Evolutionary conservation across 768 basidiomycete genomes (phyloP).

Genomic region (Mycena crocata): DNA sequence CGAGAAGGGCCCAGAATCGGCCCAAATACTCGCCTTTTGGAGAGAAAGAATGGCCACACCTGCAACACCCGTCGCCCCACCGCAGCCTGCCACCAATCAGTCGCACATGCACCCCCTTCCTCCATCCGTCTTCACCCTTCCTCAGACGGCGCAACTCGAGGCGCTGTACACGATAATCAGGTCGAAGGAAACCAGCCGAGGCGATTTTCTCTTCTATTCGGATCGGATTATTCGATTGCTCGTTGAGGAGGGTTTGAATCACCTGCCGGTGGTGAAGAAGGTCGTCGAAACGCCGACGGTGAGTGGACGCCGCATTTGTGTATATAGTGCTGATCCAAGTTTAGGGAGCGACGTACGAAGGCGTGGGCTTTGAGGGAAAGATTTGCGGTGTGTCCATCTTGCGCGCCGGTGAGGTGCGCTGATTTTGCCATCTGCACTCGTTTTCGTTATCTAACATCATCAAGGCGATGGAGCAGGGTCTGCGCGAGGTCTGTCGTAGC

Average conservation of each 20-base stretch:
- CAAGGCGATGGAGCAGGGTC: constrained; percentile 97
- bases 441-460: constrained; percentile 19
- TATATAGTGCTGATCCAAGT: background rate
- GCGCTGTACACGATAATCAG: constrained; percentile 96
- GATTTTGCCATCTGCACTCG: background rate
- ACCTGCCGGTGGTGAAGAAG: constrained; percentile 77
- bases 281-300: constrained; percentile 88
- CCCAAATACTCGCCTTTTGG: background rate
- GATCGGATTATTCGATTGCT: constrained; percentile 90
- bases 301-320: constrained; percentile 37
- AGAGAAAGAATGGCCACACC: constrained; percentile 6
- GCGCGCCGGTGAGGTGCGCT: constrained; percentile 86
- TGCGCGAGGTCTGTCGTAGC: constrained; percentile 94
- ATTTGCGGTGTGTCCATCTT: constrained; percentile 97
- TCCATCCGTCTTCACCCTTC: constrained; percentile 88
- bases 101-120: constrained; percentile 65
- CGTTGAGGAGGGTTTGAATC: constrained; percentile 91
- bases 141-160: constrained; percentile 93
- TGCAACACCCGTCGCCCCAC: constrained; percentile 42
- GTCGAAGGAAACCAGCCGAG: constrained; percentile 86
- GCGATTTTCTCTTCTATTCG: constrained; percentile 97
- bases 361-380: constrained; percentile 95
- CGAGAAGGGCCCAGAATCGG: background rate
- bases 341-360: constrained; percentile 85
- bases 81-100: constrained; percentile 50